A percentile compares a stretch with the other conserved stretches of the same genome.
These are phyloP conservation scores for Lecanicillium sp. DNA, from an alignment of 2,329 filamentous ascomycete species.

Conservation along the genomic window DNA sequence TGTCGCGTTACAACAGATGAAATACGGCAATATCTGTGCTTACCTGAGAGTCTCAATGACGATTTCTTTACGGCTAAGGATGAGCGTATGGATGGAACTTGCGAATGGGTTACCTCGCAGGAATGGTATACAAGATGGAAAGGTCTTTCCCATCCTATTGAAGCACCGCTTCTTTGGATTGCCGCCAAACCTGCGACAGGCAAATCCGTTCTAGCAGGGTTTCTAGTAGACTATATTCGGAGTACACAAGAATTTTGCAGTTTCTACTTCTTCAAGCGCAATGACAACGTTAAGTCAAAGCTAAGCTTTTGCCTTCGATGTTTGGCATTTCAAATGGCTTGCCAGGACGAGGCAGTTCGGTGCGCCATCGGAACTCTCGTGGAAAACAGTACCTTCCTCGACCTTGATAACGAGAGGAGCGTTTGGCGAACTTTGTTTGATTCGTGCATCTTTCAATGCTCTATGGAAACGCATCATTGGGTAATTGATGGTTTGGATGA, in stretches of 20 bases:
- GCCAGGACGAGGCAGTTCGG: slow-evolving; percentile 2
- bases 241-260: slow-evolving; percentile 11
- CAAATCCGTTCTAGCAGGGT: slow-evolving; percentile 23
- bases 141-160: slow-evolving; percentile 1
- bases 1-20: not conserved
- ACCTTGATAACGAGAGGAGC: slow-evolving; percentile 14
- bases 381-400: slow-evolving; percentile 11
- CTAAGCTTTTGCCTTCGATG: slow-evolving; percentile 18
- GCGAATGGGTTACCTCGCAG: slow-evolving; percentile 14
- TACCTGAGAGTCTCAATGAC: not conserved
- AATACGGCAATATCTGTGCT: slow-evolving; percentile 4
- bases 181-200: slow-evolving; percentile 21
- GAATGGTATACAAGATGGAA: slow-evolving; percentile 11
- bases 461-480: slow-evolving; percentile 17
- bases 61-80: not conserved
- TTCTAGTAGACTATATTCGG: slow-evolving; percentile 16
- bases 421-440: slow-evolving; percentile 21
- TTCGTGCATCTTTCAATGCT: slow-evolving; percentile 14
- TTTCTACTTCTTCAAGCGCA: slow-evolving; percentile 25
- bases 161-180: slow-evolving; percentile 18
- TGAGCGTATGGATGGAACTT: not conserved
- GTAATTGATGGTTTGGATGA: slow-evolving; percentile 27
- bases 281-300: slow-evolving; percentile 12
- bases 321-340: slow-evolving; percentile 26
- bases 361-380: slow-evolving; percentile 12